A percentile compares a stretch with the other conserved stretches of the same genome.
These are phyloP conservation scores for Talaromyces piceae DNA, from an alignment of 2,329 filamentous ascomycete species.

Conservation along the genomic window DNA sequence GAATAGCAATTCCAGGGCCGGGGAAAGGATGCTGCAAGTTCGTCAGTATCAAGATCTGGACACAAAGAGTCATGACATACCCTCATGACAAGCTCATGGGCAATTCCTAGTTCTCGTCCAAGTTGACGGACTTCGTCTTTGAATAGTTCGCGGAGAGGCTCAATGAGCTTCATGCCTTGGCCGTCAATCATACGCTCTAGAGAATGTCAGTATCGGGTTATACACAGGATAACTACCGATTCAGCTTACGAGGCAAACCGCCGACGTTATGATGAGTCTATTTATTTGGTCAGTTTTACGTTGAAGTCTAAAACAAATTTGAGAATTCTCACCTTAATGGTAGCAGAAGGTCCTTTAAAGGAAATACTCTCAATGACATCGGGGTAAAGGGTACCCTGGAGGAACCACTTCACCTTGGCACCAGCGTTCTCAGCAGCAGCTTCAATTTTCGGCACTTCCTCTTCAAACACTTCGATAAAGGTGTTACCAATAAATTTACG, in stretches of 20 bases:
- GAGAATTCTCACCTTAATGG: slow-evolving; percentile 53
- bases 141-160: slow-evolving; percentile 72
- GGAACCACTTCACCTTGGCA: slow-evolving; percentile 76
- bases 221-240: neutral
- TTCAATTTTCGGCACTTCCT: slow-evolving; percentile 65
- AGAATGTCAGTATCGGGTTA: neutral
- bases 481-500: slow-evolving; percentile 72
- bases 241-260: slow-evolving; percentile 48
- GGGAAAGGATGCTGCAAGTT: slow-evolving; percentile 52
- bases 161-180: slow-evolving; percentile 48
- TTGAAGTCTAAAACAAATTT: slow-evolving; percentile 35
- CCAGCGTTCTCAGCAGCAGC: slow-evolving; percentile 59
- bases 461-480: slow-evolving; percentile 77
- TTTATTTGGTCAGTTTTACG: neutral
- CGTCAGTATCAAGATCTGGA: neutral
- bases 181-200: slow-evolving; percentile 45
- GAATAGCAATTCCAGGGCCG: slow-evolving; percentile 59
- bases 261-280: slow-evolving; percentile 49
- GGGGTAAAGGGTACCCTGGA: slow-evolving; percentile 79
- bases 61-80: neutral
- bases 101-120: slow-evolving; percentile 62
- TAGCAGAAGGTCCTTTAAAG: slow-evolving; percentile 63
- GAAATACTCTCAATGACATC: slow-evolving; percentile 58
- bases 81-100: slow-evolving; percentile 63
- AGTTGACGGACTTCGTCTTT: slow-evolving; percentile 68